Base-by-base conservation (phyloP, 345 rosid species). In the Conringia planisiliqua region DNA sequence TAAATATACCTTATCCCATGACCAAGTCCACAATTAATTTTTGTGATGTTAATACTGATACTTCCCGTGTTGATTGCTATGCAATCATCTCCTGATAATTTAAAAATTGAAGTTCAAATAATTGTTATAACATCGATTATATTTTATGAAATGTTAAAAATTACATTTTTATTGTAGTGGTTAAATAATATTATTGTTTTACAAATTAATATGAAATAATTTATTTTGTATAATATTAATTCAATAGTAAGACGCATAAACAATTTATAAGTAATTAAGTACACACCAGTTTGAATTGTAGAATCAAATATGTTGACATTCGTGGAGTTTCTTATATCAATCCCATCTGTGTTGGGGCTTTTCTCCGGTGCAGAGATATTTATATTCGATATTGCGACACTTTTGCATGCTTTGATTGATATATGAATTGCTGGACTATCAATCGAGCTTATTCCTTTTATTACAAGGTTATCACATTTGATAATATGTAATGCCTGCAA, bases 1-100 rank as follows among this genome's bases (percentile, higher is more conserved):
- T 32, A 7, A 56, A 10, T 18, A n/a, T 67, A 76, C 79, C 79
- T 76, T 52, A 76, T 76, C 24, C 79, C 79, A 54, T 76, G 79
- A 62, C 79, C 79, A 40, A 75, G 75, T 62, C 79, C 79, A 62
- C 79, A 76, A 0, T 52, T 62, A 40, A 76, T 35, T 10, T 51
- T 30, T 42, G 65, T 62, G 39, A 76, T 69, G 70, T 70, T 76
- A 13, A 76, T 70, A 76, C 55, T 62, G 3, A 26, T 33, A 69
- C 16, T 62, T 33, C 80, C 75, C 10, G 43, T 43, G 51, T 61
- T 76, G 50, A 76, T 43, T 62, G 80, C 75, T 54, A 76, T 70
- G 18, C 80, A 70, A 76, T 76, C 80, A 7, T 76, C 80, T 4
- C 79, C 79, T 75, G 32, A 1, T 0, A 40, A 47, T 38, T n/a